Base-by-base conservation (phyloP, 1,284 basidiomycete genomes). In the Leccinum subrobustum region DNA sequence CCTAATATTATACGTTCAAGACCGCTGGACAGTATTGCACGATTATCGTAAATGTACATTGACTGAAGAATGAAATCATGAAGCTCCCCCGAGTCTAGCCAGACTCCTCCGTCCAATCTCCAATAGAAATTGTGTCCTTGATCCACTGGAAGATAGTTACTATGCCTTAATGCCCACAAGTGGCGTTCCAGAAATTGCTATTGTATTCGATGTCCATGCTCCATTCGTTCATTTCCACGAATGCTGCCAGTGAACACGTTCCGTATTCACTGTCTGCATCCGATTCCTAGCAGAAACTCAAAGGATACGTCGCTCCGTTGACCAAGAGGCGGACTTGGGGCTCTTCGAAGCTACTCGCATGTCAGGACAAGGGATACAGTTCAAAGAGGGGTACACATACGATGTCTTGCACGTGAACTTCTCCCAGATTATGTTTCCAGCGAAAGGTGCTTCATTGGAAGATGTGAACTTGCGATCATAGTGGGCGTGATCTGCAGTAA, bases 401-500 rank as follows among this genome's bases (percentile, higher is more conserved):
- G 75, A 76, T n/a, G 64, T 65, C 18, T 67, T 37, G 69, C 80
- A 83, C 4, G 68, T 70, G 64, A 81, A 78, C 63, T 71, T 77
- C 67, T 82, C 79, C 78, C 79, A 83, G 54, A 78, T 65, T 79
- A 81, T 81, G 58, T 74, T 75, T 25, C 79, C 78, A 5, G 67
- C 78, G 57, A 82, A 81, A 14, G 79, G 80, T 14, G 79, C 73
- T 64, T 81, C 79, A 6, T 67, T 52, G 6, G 78, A 76, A 23
- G 76, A 79, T 58, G 75, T 73, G 70, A 76, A 83, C 37, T 74
- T 75, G 27, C 80, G 75, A 29, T 67, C 60, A 0, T 59, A 16
- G 37, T 64, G 64, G 25, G 73, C 70, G 42, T 73, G 73, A 4
- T 60, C 60, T 0, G 75, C 61, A 16, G 72, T 68, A 52, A 81